Evolutionary conservation across 1,284 basidiomycete species (phyloP).

Genomic region (Microbotryum scabiosae): DNA sequence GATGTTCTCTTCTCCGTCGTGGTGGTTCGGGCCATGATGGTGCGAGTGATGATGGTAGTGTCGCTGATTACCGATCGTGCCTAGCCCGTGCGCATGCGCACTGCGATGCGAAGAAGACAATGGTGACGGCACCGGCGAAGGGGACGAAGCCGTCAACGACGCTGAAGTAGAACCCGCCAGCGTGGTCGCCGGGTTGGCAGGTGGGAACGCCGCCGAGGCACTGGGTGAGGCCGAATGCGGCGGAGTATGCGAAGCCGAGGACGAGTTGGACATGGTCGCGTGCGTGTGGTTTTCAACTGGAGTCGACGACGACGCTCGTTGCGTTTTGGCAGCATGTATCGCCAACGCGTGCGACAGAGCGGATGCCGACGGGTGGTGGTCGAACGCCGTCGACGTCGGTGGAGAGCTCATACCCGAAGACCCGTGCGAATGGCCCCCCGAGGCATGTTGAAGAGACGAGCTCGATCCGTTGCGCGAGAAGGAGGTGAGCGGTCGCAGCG

Average conservation of each 20-base stretch:
- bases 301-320: constrained; percentile 1
- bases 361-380: constrained; percentile 22
- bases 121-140: neutral
- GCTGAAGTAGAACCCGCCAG: too few relatives aligned
- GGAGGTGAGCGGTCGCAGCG: constrained; percentile 32
- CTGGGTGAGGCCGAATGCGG: too few relatives aligned
- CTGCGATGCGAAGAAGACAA: too few relatives aligned
- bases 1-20: neutral
- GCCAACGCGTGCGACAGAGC: constrained; percentile 30
- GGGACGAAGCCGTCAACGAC: neutral
- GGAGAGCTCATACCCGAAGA: neutral
- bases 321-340: constrained; percentile 23
- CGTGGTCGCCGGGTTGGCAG: too few relatives aligned
- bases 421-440: neutral
- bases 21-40: constrained; percentile 2
- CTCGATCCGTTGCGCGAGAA: constrained; percentile 25
- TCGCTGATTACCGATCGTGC: neutral
- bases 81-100: too few relatives aligned
- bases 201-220: too few relatives aligned
- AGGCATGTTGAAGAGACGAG: constrained; percentile 4
- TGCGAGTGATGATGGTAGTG: constrained; percentile 9
- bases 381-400: neutral
- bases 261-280: constrained; percentile 23
- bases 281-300: constrained; percentile 14
- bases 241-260: neutral